These are phyloP conservation scores for Skeletonema tropicum DNA, from an alignment of 108 stramenopile species.

Conservation along the genomic window DNA sequence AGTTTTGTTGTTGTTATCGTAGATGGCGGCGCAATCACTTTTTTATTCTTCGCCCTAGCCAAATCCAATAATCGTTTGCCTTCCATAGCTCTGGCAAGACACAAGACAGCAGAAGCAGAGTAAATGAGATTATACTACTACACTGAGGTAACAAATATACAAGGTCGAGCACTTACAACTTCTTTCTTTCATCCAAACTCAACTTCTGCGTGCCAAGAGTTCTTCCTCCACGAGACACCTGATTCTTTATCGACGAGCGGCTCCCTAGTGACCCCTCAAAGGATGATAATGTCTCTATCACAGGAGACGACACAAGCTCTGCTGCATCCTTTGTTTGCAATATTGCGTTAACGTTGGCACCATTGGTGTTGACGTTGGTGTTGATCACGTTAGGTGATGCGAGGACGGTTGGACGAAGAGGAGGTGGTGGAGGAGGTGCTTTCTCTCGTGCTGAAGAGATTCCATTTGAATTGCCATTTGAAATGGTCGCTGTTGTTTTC, in stretches of 20 bases:
- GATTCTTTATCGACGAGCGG: slow-evolving; percentile 39
- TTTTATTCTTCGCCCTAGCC: slow-evolving; percentile 20
- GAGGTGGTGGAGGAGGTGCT: neutral
- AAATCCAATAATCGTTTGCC: slow-evolving; percentile 28
- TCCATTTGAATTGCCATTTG: neutral
- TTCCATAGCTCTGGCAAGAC: slow-evolving; percentile 14
- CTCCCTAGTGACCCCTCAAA: slow-evolving; percentile 46
- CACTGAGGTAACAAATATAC: neutral
- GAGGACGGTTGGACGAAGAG: neutral
- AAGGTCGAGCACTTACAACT: neutral
- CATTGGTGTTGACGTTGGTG: neutral
- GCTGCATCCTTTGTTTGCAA: neutral
- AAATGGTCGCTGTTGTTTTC: no score
- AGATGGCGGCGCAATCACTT: slow-evolving; percentile 21
- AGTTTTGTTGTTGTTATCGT: slow-evolving; percentile 18
- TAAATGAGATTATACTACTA: neutral
- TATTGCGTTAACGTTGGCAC: slow-evolving; percentile 7
- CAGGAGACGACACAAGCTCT: neutral
- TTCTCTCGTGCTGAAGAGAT: neutral
- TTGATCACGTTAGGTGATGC: neutral
- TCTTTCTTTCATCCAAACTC: slow-evolving; percentile 42
- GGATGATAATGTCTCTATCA: slow-evolving; percentile 35
- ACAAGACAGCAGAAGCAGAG: neutral
- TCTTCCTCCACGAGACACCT: slow-evolving; percentile 32
- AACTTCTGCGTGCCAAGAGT: slow-evolving; percentile 39